Percentiles rank a stretch among this genome's conserved stretches.
Conservation (phyloP, 495 filamentous ascomycete species). For the Lichenothelia convexa region DNA sequence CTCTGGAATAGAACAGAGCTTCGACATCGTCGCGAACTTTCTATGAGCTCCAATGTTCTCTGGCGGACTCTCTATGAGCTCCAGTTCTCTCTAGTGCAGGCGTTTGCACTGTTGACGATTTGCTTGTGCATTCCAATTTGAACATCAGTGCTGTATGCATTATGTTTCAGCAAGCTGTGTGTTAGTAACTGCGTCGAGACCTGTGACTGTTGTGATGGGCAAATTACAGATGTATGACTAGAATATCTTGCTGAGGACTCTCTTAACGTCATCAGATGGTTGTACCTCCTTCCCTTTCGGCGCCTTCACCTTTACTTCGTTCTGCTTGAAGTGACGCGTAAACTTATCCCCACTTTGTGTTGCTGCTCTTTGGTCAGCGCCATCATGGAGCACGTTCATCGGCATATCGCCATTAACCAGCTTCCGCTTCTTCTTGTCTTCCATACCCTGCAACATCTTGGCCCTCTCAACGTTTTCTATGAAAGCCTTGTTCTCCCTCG, state of each 20-base stretch:
- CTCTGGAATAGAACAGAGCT: too few species aligned
- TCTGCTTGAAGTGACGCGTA: conserved; percentile 55
- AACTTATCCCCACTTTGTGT: conserved; percentile 6
- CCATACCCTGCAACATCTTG: conserved; percentile 23
- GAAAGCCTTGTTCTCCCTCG: conserved; percentile 70
- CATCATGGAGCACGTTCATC: conserved; percentile 41
- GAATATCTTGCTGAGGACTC: conserved; percentile 71
- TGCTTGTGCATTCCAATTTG: too few species aligned
- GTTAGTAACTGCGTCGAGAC: too few species aligned
- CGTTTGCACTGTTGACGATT: too few species aligned
- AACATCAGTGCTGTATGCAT: too few species aligned
- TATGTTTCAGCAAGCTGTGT: too few species aligned
- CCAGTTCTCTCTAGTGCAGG: too few species aligned
- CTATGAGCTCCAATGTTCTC: too few species aligned
- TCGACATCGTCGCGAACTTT: too few species aligned
- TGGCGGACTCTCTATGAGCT: too few species aligned
- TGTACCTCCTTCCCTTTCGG: conserved; percentile 28
- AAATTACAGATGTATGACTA: too few species aligned
- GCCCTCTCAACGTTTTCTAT: conserved; percentile 55
- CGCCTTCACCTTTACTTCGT: conserved; percentile 30
- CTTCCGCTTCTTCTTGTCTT: conserved; percentile 26
- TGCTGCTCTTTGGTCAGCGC: conserved; percentile 34
- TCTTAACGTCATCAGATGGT: conserved; percentile 49
- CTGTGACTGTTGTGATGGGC: too few species aligned
- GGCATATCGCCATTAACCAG: conserved; percentile 35